Evolutionary conservation across 805 yeast genomes (phyloP).

Genomic region (Sugiyamaella mastotermitis): DNA sequence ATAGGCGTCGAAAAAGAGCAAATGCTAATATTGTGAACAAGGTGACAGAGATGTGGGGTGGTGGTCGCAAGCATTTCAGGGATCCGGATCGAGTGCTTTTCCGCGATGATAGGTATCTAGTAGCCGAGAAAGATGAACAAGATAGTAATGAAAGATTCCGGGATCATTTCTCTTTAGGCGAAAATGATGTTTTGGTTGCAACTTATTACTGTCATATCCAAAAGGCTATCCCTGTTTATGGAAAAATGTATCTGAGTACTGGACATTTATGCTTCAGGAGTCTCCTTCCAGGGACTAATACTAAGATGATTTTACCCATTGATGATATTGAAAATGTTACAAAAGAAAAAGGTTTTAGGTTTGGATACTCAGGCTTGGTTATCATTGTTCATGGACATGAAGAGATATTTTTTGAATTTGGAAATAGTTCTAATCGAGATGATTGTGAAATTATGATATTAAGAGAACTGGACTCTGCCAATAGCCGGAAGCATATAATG

Average conservation of each 20-base stretch:
- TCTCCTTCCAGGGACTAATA: slow-evolving; percentile 66
- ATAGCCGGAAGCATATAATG: slow-evolving; percentile 6
- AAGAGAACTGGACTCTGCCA: slow-evolving; percentile 40
- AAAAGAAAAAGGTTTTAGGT: slow-evolving; percentile 61
- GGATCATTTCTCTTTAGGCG: slow-evolving; percentile 57
- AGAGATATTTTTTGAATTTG: slow-evolving; percentile 70
- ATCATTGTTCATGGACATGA: slow-evolving; percentile 69
- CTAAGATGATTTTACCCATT: slow-evolving; percentile 79
- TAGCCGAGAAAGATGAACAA: slow-evolving; percentile 37
- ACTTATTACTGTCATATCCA: slow-evolving; percentile 66
- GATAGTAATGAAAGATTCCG: slow-evolving; percentile 55
- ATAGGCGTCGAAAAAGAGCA: slow-evolving; percentile 17
- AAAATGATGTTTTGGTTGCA: slow-evolving; percentile 48
- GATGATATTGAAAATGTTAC: slow-evolving; percentile 63
- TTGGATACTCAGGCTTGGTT: slow-evolving; percentile 65
- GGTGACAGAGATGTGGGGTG: slow-evolving; percentile 48
- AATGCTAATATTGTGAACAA: slow-evolving; percentile 32
- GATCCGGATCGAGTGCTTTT: slow-evolving; percentile 13
- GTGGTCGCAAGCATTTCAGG: slow-evolving; percentile 58
- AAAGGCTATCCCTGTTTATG: slow-evolving; percentile 72
- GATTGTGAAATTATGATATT: slow-evolving; percentile 55
- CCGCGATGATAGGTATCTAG: slow-evolving; percentile 44
- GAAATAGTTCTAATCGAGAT: slow-evolving; percentile 40
- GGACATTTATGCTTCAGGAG: slow-evolving; percentile 74
- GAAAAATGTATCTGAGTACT: slow-evolving; percentile 70